Evolutionary conservation across 2,329 filamentous ascomycete species (phyloP).

Genomic region (Dothideomycetes sp.): DNA sequence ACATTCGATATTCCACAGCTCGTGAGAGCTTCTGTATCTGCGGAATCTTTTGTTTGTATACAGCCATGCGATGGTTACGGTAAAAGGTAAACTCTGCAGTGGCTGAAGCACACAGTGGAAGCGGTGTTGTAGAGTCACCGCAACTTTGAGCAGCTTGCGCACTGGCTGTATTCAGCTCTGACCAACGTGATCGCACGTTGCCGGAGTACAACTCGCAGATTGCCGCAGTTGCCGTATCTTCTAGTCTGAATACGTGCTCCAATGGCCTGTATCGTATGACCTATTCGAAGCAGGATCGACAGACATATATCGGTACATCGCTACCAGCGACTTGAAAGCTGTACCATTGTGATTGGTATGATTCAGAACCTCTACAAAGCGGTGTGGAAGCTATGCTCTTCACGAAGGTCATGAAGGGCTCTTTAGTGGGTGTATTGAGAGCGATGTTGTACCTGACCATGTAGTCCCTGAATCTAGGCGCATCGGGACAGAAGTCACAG

Average conservation of each 20-base stretch:
- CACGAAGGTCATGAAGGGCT: too few relatives aligned
- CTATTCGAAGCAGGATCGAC: neutral
- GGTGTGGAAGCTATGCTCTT: neutral
- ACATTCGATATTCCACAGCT: neutral
- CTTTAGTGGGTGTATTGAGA: too few relatives aligned
- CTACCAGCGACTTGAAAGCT: neutral
- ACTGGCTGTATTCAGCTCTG: neutral
- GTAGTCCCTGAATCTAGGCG: too few relatives aligned
- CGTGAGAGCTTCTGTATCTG: neutral
- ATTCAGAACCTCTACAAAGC: neutral
- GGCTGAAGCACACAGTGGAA: too few relatives aligned
- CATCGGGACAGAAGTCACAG: too few relatives aligned
- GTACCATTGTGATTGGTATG: neutral
- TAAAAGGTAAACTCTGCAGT: neutral
- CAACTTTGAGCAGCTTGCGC: neutral
- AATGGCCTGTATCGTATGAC: neutral
- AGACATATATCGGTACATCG: neutral
- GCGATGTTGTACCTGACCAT: too few relatives aligned
- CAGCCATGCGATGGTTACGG: neutral
- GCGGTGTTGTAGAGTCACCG: neutral
- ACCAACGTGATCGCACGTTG: slow-evolving; percentile 1
- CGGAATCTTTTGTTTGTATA: neutral
- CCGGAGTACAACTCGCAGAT: slow-evolving; percentile 1
- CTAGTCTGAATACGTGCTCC: neutral
- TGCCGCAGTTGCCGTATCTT: neutral